Base-by-base conservation (phyloP, 1,284 basidiomycete genomes). In the Trichosporon sp. region DNA sequence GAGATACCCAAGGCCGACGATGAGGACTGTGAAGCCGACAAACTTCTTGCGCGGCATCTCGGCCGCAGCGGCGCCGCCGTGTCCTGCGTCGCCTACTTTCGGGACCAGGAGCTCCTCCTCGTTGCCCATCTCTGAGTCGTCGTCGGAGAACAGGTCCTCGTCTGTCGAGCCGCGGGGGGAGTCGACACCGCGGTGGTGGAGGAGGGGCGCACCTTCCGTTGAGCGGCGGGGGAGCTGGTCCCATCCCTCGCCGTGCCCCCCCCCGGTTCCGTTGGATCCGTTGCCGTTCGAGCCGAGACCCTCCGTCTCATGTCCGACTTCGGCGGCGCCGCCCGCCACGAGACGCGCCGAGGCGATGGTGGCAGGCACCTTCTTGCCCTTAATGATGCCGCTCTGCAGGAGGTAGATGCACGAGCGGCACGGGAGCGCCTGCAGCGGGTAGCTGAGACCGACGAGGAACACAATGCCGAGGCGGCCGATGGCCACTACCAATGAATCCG, bases 371-470 rank as follows among this genome's bases (percentile, higher is more conserved):
- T 70, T 75, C 70, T 80, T 75, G 68, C 65, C 51, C 68, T 75
- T 74, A 75, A 79, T 78, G 38, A 79, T 71, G 37, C 77, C 78
- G 12, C 81, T 80, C 26, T 82, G 81, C 51, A 98, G 90, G 37
- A 97, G 96, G 85, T 96, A 93, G 51, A 99, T 84, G 78, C 93
- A 96, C 75, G 92, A 93, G 67, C 97, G 88, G 81, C 95, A 98
- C 0, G 97, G 97, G 73, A 96, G 92, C 2, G 95, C 90, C 84
- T 98, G 96, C 65, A 98, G 83, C 0, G 96, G 94, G 83, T 98
- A 97, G 12, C 92, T 94, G 77, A 95, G 94, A 74, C 92, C 87
- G 74, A 95, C 95, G 37, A 98, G 88, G 63, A 94, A 86, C 51
- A 95, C 92, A 77, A 99, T 97, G 19, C 95, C 95, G 7, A 98